These are phyloP conservation scores for Boletellus deceptivus DNA, from an alignment of 1,284 basidiomycete genomes.

Conservation along the genomic window DNA sequence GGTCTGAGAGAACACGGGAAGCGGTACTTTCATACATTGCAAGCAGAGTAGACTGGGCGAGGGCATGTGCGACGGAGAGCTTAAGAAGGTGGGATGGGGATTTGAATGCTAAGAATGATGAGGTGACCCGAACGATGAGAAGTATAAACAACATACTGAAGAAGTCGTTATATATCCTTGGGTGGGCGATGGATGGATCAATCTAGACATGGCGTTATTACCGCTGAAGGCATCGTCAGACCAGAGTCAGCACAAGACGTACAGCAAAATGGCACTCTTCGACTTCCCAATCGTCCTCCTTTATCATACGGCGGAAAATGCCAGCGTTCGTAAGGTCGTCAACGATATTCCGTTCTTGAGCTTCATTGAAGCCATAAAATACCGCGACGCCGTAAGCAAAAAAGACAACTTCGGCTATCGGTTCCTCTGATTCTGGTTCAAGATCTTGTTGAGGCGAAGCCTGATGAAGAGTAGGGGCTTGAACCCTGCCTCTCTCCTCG, in stretches of 20 bases:
- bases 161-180: conserved; percentile 89
- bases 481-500: not conserved
- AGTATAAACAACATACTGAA: conserved; percentile 59
- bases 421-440: conserved; percentile 32
- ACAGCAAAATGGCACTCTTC: conserved; percentile 88
- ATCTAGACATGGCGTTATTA: conserved; percentile 48
- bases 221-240: not conserved
- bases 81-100: conserved; percentile 83
- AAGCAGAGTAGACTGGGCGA: conserved; percentile 92
- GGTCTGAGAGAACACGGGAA: conserved; percentile 76
- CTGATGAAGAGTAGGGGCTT: conserved; percentile 6
- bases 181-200: conserved; percentile 81
- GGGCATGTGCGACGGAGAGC: conserved; percentile 90
- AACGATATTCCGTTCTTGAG: conserved; percentile 74
- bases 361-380: conserved; percentile 81
- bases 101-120: conserved; percentile 67
- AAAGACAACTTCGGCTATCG: conserved; percentile 83
- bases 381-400: conserved; percentile 86
- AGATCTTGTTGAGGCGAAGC: conserved; percentile 1
- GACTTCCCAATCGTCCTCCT: conserved; percentile 80
- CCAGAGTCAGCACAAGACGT: conserved; percentile 26
- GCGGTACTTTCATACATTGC: conserved; percentile 86
- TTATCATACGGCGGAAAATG: conserved; percentile 57
- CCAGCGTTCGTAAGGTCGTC: conserved; percentile 79
- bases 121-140: not conserved